Conservation (phyloP, 2,329 filamentous ascomycete genomes). For the Aspergillus pseudotamarii region DNA sequence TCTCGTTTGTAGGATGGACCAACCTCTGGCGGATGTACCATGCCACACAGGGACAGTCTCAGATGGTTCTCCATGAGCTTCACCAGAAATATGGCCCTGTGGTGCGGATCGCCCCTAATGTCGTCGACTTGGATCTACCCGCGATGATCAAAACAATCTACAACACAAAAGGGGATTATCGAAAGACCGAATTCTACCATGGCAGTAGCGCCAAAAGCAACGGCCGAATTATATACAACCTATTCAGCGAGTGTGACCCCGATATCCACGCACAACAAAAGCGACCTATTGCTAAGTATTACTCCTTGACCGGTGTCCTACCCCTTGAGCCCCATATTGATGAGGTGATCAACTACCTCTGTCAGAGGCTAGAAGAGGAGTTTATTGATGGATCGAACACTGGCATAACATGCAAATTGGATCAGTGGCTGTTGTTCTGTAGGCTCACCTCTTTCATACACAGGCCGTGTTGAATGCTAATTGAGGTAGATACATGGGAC, state of each 20-base stretch:
- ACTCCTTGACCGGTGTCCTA: slow-evolving; percentile 32
- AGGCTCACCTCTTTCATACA: slow-evolving; percentile 11
- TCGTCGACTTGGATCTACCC: slow-evolving; percentile 42
- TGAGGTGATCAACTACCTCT: slow-evolving; percentile 35
- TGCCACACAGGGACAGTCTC: slow-evolving; percentile 27
- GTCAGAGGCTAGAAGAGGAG: slow-evolving; percentile 33
- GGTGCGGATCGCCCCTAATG: slow-evolving; percentile 46
- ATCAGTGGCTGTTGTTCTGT: slow-evolving; percentile 48
- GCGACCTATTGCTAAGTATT: slow-evolving; percentile 43
- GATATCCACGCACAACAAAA: slow-evolving; percentile 39
- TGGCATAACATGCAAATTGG: slow-evolving; percentile 38
- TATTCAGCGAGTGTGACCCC: slow-evolving; percentile 42
- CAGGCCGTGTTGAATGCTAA: background rate
- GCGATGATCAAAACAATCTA: slow-evolving; percentile 44
- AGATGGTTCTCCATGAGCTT: slow-evolving; percentile 33
- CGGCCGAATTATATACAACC: slow-evolving; percentile 41
- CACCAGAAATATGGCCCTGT: slow-evolving; percentile 46
- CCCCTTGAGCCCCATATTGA: slow-evolving; percentile 30
- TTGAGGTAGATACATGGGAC: slow-evolving; percentile 26
- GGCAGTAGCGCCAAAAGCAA: slow-evolving; percentile 38
- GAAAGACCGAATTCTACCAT: slow-evolving; percentile 43
- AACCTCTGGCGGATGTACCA: slow-evolving; percentile 43
- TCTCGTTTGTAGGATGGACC: slow-evolving; percentile 30
- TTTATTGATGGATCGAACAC: slow-evolving; percentile 34
- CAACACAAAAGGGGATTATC: slow-evolving; percentile 33